These are phyloP conservation scores for Pouteria campechiana DNA, from an alignment of 179 eudicot genomes.

Conservation along the genomic window DNA sequence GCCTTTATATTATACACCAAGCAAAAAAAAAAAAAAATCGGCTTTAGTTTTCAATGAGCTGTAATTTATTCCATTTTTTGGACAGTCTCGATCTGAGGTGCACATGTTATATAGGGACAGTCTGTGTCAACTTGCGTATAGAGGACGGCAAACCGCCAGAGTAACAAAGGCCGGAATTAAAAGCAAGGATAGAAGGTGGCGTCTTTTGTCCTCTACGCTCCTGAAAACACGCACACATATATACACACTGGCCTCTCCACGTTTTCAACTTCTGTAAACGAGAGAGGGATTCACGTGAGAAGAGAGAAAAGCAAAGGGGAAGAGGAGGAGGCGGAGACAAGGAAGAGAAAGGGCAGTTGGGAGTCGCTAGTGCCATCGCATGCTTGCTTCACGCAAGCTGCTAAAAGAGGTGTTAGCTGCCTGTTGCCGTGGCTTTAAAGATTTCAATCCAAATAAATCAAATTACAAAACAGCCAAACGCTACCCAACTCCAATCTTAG, in stretches of 20 bases:
- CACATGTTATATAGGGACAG: too few relatives aligned
- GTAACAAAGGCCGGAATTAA: too few relatives aligned
- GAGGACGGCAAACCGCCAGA: too few relatives aligned
- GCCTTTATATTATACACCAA: too few relatives aligned
- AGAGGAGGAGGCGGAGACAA: slow-evolving; percentile 14
- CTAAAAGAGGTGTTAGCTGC: slow-evolving; percentile 26
- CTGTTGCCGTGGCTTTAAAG: slow-evolving; percentile 87
- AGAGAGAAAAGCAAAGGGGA: slow-evolving; percentile 7
- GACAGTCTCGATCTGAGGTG: too few relatives aligned
- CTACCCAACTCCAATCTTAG: too few relatives aligned
- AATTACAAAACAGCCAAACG: slow-evolving; percentile 6
- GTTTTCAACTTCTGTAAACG: slow-evolving; percentile 16
- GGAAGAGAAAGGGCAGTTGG: slow-evolving; percentile 20
- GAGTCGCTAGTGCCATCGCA: too few relatives aligned
- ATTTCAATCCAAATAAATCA: slow-evolving; percentile 12
- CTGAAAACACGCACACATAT: slow-evolving; percentile 32
- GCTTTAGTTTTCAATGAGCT: too few relatives aligned
- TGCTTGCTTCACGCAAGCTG: slow-evolving; percentile 95
- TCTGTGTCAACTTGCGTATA: too few relatives aligned
- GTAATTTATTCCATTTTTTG: too few relatives aligned
- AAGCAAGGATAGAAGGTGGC: too few relatives aligned
- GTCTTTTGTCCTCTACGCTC: slow-evolving; percentile 46
- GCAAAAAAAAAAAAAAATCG: too few relatives aligned
- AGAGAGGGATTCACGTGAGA: slow-evolving; percentile 1
- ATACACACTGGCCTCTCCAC: slow-evolving; percentile 15